phyloP scores from a whole-genome alignment of 192 early-diverging fungal species.

The Umbelopsis sp. region DNA sequence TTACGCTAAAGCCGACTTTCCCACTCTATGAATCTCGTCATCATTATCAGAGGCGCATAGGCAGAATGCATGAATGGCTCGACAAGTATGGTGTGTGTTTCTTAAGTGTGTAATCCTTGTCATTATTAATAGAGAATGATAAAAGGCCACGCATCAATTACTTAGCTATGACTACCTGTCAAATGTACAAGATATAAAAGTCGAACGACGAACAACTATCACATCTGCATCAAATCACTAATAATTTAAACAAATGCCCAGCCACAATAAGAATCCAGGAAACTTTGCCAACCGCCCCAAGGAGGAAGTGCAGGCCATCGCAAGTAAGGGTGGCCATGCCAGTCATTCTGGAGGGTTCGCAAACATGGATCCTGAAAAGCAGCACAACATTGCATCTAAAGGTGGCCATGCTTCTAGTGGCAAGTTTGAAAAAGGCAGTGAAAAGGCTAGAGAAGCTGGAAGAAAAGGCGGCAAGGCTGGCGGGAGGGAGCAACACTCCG shows the following conservation, averaged over 20 bases:
- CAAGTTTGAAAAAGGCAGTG: slow-evolving; percentile 39
- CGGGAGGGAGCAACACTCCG: background rate
- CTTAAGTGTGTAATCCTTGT: too few species aligned
- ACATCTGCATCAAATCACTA: background rate
- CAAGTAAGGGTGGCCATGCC: slow-evolving; percentile 37
- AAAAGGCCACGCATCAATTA: too few species aligned
- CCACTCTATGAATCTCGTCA: too few species aligned
- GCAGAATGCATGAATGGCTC: too few species aligned
- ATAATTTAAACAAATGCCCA: background rate
- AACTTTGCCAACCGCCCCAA: slow-evolving; percentile 46
- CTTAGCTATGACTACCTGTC: too few species aligned
- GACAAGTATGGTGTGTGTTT: too few species aligned
- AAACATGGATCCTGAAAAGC: slow-evolving; percentile 41
- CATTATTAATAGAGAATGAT: too few species aligned
- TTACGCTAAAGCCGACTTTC: too few species aligned
- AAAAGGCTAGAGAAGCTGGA: slow-evolving; percentile 38
- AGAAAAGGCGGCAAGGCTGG: slow-evolving; percentile 30
- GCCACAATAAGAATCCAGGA: slow-evolving; percentile 29
- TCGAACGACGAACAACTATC: background rate
- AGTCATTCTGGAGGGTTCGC: slow-evolving; percentile 42
- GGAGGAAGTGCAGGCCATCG: slow-evolving; percentile 40
- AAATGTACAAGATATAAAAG: background rate
- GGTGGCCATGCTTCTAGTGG: slow-evolving; percentile 31
- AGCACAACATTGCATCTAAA: slow-evolving; percentile 37
- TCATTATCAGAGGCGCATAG: too few species aligned